phyloP scores from a whole-genome alignment of 2,329 filamentous ascomycete genomes.

The Sporothrix pallida region DNA sequence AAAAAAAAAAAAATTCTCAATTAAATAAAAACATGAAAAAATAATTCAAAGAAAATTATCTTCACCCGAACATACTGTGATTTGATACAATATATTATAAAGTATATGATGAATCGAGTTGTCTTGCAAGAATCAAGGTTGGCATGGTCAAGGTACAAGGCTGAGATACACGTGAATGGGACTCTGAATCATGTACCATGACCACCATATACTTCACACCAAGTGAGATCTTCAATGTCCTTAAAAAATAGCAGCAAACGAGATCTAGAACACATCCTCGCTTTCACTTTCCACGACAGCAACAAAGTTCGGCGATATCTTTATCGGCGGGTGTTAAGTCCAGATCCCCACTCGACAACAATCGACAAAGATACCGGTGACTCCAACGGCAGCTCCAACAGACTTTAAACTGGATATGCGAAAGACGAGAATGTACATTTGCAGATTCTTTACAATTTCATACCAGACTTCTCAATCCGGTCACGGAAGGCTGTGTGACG shows the following conservation, averaged over 20 bases:
- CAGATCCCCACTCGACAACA: neutral
- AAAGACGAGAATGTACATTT: neutral
- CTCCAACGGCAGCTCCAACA: slow-evolving; percentile 6
- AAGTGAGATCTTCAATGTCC: neutral
- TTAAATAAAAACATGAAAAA: neutral
- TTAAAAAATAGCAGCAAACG: neutral
- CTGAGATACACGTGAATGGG: too few relatives aligned
- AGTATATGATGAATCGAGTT: too few relatives aligned
- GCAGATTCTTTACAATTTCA: too few relatives aligned
- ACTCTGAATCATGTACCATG: neutral
- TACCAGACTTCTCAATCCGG: neutral
- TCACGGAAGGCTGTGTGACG: neutral
- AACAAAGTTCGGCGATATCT: neutral
- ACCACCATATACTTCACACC: neutral
- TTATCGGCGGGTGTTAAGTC: neutral
- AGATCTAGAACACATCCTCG: neutral
- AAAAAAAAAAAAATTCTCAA: neutral
- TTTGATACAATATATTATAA: too few relatives aligned
- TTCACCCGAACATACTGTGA: too few relatives aligned
- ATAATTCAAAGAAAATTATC: neutral
- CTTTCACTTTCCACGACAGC: neutral
- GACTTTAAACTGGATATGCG: neutral
- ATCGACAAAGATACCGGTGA: neutral
- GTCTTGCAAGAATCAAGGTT: too few relatives aligned
- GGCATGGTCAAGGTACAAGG: too few relatives aligned